Conservation (phyloP, 2,329 filamentous ascomycete genomes). For the Penicillium sp. region DNA sequence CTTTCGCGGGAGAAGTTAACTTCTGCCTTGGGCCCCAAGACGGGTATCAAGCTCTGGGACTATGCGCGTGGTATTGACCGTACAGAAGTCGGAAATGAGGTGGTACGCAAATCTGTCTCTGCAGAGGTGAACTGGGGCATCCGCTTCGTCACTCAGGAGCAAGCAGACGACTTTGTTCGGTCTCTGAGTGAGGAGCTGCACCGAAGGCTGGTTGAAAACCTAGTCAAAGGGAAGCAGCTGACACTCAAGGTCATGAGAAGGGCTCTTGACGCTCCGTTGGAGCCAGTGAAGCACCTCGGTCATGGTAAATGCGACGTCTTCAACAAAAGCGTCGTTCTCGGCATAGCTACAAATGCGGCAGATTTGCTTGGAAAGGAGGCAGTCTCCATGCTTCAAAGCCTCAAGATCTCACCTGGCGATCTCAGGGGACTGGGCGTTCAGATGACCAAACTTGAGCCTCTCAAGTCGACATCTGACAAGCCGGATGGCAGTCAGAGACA, state of each 20-base stretch:
- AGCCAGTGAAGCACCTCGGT: conserved; percentile 90
- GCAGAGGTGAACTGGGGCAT: conserved; percentile 99
- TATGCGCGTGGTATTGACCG: conserved; percentile 88
- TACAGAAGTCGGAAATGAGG: conserved; percentile 82
- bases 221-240: conserved; percentile 84
- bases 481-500: conserved; percentile 78
- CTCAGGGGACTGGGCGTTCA: conserved; percentile 91
- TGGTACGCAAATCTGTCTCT: conserved; percentile 89
- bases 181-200: conserved; percentile 86
- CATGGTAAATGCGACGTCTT: conserved; percentile 95
- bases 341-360: conserved; percentile 79
- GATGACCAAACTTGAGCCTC: conserved; percentile 86
- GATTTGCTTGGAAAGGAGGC: conserved; percentile 79
- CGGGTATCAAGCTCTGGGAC: conserved; percentile 86
- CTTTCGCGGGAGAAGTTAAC: conserved; percentile 76
- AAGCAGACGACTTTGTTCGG: conserved; percentile 88
- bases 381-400: conserved; percentile 79
- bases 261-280: conserved; percentile 81
- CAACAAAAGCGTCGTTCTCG: conserved; percentile 84
- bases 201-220: conserved; percentile 77
- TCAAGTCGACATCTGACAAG: conserved; percentile 64
- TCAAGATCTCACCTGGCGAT: conserved; percentile 86
- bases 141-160: conserved; percentile 86
- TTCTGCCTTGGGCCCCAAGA: conserved; percentile 83
- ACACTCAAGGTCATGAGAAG: conserved; percentile 96